These are phyloP conservation scores for Acmispon strigosus DNA, from an alignment of 306 rosid genomes.

Conservation along the genomic window DNA sequence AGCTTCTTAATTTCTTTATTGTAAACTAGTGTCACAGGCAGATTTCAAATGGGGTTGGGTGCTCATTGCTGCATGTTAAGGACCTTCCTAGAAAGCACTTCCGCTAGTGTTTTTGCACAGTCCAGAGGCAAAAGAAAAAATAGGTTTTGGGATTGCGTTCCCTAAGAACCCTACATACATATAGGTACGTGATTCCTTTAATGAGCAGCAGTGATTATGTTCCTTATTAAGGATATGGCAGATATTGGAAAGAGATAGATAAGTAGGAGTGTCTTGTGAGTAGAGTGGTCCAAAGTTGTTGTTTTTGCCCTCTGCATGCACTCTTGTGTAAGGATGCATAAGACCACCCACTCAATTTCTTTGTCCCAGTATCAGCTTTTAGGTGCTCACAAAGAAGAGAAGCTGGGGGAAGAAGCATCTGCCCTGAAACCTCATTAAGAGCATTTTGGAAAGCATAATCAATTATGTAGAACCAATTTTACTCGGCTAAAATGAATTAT, in stretches of 20 bases:
- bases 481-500: too few species aligned
- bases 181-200: conserved; percentile 13
- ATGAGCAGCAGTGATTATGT: not conserved
- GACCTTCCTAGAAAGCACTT: conserved; percentile 2
- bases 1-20: too few species aligned
- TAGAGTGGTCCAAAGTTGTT: conserved; percentile 47
- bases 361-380: not conserved
- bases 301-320: conserved; percentile 7
- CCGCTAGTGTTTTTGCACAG: not conserved
- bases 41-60: conserved; percentile 15
- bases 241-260: conserved; percentile 1
- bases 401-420: conserved; percentile 13
- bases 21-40: not conserved
- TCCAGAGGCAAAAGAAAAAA: not conserved
- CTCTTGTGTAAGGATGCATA: conserved; percentile 18
- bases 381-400: conserved; percentile 15
- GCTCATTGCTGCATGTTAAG: conserved; percentile 9
- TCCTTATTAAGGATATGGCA: conserved; percentile 25
- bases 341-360: conserved; percentile 4
- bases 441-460: too few species aligned
- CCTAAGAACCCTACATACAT: conserved; percentile 8
- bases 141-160: conserved; percentile 26
- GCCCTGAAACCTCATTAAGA: too few species aligned
- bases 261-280: conserved; percentile 15
- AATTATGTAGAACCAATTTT: too few species aligned